Conservation (phyloP, 2,329 filamentous ascomycete species). For the Stemphylium vesicarium region DNA sequence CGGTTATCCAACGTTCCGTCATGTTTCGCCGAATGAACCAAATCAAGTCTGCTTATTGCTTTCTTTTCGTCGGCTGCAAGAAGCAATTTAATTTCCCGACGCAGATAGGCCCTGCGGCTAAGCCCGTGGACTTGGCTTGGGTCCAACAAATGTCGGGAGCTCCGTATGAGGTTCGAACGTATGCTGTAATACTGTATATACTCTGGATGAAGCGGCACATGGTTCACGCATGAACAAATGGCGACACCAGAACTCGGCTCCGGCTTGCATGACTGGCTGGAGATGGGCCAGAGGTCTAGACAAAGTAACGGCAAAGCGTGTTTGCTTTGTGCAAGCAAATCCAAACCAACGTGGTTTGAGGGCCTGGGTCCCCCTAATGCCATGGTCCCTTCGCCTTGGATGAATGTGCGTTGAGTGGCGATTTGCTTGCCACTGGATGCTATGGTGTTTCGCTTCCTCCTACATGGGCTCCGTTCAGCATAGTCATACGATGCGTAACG, state of each 20-base stretch:
- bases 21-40: neutral
- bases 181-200: neutral
- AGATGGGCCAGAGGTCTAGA: neutral
- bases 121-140: neutral
- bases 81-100: neutral
- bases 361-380: neutral
- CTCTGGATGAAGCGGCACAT: neutral
- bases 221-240: neutral
- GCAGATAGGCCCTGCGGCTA: neutral
- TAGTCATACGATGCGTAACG: neutral
- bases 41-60: neutral
- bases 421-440: neutral
- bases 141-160: neutral
- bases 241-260: too few relatives aligned
- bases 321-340: neutral
- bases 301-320: neutral
- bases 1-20: neutral
- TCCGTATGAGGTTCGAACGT: neutral
- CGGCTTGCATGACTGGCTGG: too few relatives aligned
- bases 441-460: neutral
- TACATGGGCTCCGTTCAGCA: neutral
- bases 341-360: neutral
- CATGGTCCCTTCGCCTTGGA: neutral
- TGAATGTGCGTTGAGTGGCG: neutral
- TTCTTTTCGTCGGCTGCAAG: neutral